phyloP scores from a whole-genome alignment of 78 protist genomes.

The Pelomyxa schiedti region DNA sequence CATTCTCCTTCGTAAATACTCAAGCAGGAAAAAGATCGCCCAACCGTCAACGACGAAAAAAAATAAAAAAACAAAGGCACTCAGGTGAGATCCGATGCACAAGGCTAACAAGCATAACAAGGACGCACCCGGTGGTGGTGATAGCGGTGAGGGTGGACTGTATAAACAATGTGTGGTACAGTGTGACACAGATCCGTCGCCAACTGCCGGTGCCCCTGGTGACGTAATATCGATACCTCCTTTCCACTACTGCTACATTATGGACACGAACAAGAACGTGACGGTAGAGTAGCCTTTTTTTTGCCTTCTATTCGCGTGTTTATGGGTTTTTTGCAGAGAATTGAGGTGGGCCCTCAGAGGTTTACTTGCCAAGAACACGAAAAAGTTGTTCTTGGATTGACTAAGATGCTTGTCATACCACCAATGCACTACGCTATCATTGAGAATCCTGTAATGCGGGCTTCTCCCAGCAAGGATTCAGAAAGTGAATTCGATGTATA shows the following conservation, averaged over 20 bases:
- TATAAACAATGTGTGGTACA: too few relatives aligned
- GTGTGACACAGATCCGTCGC: background rate
- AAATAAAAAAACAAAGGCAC: too few relatives aligned
- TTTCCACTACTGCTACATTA: slow-evolving; percentile 18
- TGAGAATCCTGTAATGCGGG: slow-evolving; percentile 6
- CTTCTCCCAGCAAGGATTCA: background rate
- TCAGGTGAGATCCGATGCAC: too few relatives aligned
- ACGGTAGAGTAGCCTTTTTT: too few relatives aligned
- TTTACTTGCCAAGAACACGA: slow-evolving; percentile 19
- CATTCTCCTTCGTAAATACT: too few relatives aligned
- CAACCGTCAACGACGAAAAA: too few relatives aligned
- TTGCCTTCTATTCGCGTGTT: too few relatives aligned
- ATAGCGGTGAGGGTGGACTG: too few relatives aligned
- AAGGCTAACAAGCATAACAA: too few relatives aligned
- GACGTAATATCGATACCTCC: background rate
- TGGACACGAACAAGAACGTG: slow-evolving; percentile 33
- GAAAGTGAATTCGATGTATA: too few relatives aligned
- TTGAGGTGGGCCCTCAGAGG: slow-evolving; percentile 16
- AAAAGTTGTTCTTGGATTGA: slow-evolving; percentile 5
- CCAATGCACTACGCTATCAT: slow-evolving; percentile 23
- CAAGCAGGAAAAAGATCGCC: too few relatives aligned
- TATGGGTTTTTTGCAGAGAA: background rate
- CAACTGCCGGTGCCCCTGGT: background rate
- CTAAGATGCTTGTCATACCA: slow-evolving; percentile 11
- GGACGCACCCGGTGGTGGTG: too few relatives aligned